These are phyloP conservation scores for Populus hybrid DNA, from an alignment of 441 rosid species.

Conservation along the genomic window DNA sequence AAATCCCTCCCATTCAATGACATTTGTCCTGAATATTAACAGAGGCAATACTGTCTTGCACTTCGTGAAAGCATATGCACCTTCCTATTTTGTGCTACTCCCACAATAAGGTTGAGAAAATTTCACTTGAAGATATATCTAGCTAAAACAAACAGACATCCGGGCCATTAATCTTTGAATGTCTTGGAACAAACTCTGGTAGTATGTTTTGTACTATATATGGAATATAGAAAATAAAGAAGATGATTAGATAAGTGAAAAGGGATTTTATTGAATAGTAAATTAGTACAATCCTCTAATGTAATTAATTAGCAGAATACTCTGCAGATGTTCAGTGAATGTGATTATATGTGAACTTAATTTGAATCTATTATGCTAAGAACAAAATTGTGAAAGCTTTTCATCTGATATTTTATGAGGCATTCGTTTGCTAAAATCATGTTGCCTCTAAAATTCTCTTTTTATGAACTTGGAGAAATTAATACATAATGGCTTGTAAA, in stretches of 20 bases:
- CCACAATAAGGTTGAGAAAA: neutral
- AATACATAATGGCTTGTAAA: neutral
- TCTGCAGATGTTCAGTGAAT: neutral
- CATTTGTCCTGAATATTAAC: neutral
- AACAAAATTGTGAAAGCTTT: neutral
- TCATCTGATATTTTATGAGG: neutral
- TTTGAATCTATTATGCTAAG: neutral
- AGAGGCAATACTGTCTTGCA: neutral
- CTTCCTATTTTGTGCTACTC: neutral
- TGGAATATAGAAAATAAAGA: neutral
- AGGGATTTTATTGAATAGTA: neutral
- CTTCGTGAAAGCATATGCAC: neutral
- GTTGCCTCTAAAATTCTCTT: no score
- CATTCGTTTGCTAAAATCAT: neutral
- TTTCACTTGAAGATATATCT: neutral
- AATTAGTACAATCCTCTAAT: neutral
- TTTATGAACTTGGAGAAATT: no score
- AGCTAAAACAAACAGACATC: no score
- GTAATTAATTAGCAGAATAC: neutral
- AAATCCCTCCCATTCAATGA: neutral
- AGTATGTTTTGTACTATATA: neutral
- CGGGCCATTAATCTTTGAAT: no score
- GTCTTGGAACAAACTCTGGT: neutral
- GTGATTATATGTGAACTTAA: neutral
- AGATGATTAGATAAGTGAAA: neutral